Evolutionary conservation across 2,329 filamentous ascomycete genomes (phyloP).

Genomic region (Aureobasidium sp.): DNA sequence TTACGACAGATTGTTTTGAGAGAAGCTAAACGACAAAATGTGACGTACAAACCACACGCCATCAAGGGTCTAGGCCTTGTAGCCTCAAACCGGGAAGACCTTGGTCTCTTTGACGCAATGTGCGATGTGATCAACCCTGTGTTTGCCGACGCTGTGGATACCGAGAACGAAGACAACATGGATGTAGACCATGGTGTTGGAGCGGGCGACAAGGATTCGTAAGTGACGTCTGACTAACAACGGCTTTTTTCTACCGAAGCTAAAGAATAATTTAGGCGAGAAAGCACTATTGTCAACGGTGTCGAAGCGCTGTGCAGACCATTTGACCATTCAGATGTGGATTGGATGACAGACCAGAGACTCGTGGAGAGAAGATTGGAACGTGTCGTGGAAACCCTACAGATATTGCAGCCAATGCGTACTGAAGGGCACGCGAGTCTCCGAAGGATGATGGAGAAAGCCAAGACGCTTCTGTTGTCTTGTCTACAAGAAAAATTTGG

Average conservation of each 20-base stretch:
- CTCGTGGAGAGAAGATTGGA: conserved; percentile 1
- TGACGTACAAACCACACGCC: conserved; percentile 70
- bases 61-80: conserved; percentile 67
- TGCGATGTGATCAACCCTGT: conserved; percentile 56
- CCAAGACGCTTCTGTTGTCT: neutral
- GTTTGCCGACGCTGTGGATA: conserved; percentile 48
- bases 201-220: conserved; percentile 34
- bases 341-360: neutral
- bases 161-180: conserved; percentile 55
- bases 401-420: conserved; percentile 6
- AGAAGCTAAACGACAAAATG: conserved; percentile 88
- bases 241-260: neutral
- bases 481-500: neutral
- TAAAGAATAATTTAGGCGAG: neutral
- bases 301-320: conserved; percentile 13
- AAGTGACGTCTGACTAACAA: conserved; percentile 16
- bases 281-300: conserved; percentile 6
- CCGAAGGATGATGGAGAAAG: conserved; percentile 4
- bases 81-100: conserved; percentile 57
- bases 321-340: conserved; percentile 1
- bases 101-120: conserved; percentile 64
- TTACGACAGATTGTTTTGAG: conserved; percentile 59
- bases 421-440: neutral
- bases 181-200: conserved; percentile 52
- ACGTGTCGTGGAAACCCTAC: conserved; percentile 3